Evolutionary conservation across 2,329 filamentous ascomycete genomes (phyloP), one percentile per base, ranked within the genome.

Genomic region (Aspergillus ruber): DNA sequence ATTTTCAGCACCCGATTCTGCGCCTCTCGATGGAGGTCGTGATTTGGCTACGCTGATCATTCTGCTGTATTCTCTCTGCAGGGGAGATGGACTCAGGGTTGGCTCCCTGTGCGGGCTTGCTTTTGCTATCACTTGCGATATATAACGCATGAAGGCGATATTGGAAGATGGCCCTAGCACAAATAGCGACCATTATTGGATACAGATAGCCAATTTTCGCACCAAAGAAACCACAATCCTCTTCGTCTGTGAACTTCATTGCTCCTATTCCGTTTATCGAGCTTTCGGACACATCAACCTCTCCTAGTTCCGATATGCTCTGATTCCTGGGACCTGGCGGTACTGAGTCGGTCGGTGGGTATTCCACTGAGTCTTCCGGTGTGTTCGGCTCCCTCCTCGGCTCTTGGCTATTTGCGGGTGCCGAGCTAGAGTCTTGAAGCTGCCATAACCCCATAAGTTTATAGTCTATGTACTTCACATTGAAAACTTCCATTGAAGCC

Each of bases 161-260:
- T 62, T 61, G 1, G 59, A 58, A 6, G 59, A 61, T 3, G 57
- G 51, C 0, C 58, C 59, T 60, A 9, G 4, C 0, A 13, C 3
- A 9, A 5, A 48, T 29, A 50, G 38, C 44, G 15, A 12, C 32
- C 18, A 45, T 20, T 6, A 32, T 7, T 17, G 10, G 10, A 3
- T 2, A 10, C 39, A 32, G 12, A 29, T 18, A 27, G 8, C 2
- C 8, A 23, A n/a, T 20, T 18, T 7, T 4, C 25, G n/a, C 54
- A 61, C 68, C 70, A 43, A 69, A 68, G 45, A 64, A 69, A 6
- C 60, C 65, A 3, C 56, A 63, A 25, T 67, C 63, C 40, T 66
- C 59, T 42, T 71, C 68, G 40, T 69, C 59, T 1, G 65, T 62
- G 36, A 71, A 69, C 1, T 55, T 61, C 20, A 64, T 61, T 10